These are phyloP conservation scores for Clonostachys chloroleuca DNA, from an alignment of 2,329 filamentous ascomycete genomes.

Conservation along the genomic window DNA sequence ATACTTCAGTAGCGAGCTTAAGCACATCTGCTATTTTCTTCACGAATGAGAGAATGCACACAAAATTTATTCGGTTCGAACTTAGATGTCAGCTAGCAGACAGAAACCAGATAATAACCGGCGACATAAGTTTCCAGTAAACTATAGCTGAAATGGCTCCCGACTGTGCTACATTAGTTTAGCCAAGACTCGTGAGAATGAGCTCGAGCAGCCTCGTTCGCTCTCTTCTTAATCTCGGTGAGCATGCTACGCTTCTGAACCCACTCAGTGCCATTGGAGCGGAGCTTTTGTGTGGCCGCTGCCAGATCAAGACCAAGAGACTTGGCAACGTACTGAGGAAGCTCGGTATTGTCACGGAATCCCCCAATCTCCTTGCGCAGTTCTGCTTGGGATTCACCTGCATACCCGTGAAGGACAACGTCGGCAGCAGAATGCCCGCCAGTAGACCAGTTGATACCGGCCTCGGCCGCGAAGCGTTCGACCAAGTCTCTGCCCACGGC, in stretches of 20 bases:
- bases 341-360: constrained; percentile 16
- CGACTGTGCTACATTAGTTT: too few relatives aligned
- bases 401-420: constrained; percentile 12
- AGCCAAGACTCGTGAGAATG: constrained; percentile 3
- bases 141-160: too few relatives aligned
- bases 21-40: too few relatives aligned
- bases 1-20: too few relatives aligned
- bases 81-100: too few relatives aligned
- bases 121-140: too few relatives aligned
- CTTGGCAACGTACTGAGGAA: constrained; percentile 14
- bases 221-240: constrained; percentile 5
- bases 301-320: constrained; percentile 12
- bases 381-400: constrained; percentile 2
- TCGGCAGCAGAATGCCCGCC: constrained; percentile 12
- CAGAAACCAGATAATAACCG: too few relatives aligned
- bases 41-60: too few relatives aligned
- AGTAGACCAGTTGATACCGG: constrained; percentile 12
- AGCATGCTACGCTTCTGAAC: constrained; percentile 11
- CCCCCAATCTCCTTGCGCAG: constrained; percentile 11
- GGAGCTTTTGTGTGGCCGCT: constrained; percentile 11
- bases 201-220: constrained; percentile 3
- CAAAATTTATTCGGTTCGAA: too few relatives aligned
- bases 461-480: constrained; percentile 5
- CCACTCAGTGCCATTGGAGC: constrained; percentile 13
- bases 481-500: constrained; percentile 6